Percentiles rank a stretch among this genome's conserved stretches.
phyloP scores from a whole-genome alignment of 768 basidiomycete species.

The Suillus tomentosus region DNA sequence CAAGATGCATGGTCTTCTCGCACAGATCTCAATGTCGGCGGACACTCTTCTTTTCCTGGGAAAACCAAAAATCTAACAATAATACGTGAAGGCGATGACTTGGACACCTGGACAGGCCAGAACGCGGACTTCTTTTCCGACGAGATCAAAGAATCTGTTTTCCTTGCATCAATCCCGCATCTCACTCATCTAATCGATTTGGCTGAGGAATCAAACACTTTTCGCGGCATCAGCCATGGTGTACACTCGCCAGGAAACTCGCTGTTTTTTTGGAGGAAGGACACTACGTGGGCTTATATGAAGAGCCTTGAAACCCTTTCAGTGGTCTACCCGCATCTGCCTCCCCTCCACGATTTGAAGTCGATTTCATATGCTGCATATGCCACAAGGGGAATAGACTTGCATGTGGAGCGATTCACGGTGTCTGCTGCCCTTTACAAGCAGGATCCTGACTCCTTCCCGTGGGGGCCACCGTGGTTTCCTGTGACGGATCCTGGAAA shows the following conservation, averaged over 20 bases:
- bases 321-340: not conserved
- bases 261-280: too few species aligned
- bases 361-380: not conserved
- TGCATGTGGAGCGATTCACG: not conserved
- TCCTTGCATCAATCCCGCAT: not conserved
- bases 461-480: not conserved
- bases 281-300: not conserved
- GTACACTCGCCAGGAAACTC: too few species aligned
- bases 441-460: not conserved
- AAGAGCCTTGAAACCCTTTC: not conserved
- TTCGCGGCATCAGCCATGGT: not conserved
- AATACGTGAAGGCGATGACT: too few species aligned
- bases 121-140: too few species aligned
- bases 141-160: not conserved
- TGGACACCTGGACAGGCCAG: too few species aligned
- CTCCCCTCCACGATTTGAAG: rapidly evolving
- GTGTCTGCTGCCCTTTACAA: not conserved
- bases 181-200: not conserved
- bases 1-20: too few species aligned
- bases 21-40: not conserved
- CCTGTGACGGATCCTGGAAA: not conserved
- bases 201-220: rapidly evolving
- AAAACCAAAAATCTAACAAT: not conserved
- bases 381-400: not conserved
- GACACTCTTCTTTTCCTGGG: not conserved